Base-by-base conservation (phyloP, 2,329 filamentous ascomycete species). In the Fusarium nanum region DNA sequence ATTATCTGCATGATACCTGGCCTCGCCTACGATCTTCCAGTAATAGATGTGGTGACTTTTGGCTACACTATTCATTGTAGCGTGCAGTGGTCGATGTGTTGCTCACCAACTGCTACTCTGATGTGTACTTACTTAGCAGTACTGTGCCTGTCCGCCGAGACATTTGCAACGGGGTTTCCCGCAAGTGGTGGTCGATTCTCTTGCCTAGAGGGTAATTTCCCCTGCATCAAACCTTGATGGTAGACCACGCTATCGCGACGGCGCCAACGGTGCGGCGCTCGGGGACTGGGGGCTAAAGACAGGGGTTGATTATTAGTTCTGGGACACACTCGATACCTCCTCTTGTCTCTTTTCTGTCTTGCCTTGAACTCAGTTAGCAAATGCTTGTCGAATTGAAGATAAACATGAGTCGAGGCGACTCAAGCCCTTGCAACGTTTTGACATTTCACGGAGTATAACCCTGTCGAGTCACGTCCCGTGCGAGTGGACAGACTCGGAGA, bases 181-280 rank as follows among this genome's bases (percentile, higher is more conserved):
- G 45, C 37, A 25, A 40, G 50, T 67, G 45, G 58, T 42, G n/a
- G 60, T 40, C 25, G 23, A 62, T 37, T 50, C 25, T 50, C 32
- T 28, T 44, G 41, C 49, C 22, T 10, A 45, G 23, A 42, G 65
- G 54, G 62, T 50, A 74, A 74, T 74, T 70, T 74, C 72, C 72
- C 72, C 70, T 74, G 72, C 72, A 74, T 70, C 67, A 73, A 67
- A 74, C 72, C 72, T 58, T 71, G 70, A 70, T 72, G 72, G 70
- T 63, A 44, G 27, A 58, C 65, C 60, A 47, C 60, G 64, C 70
- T 60, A 74, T 53, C 64, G 68, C 67, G 69, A 53, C 72, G 72
- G 72, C 72, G 72, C 55, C 72, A 74, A 74, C 72, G 72, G 72
- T 74, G 72, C 72, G 72, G 72, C 72, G 72, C 56, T 73, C 60